These are phyloP conservation scores for Pluteus cervinus DNA, from an alignment of 768 basidiomycete species.

Conservation along the genomic window DNA sequence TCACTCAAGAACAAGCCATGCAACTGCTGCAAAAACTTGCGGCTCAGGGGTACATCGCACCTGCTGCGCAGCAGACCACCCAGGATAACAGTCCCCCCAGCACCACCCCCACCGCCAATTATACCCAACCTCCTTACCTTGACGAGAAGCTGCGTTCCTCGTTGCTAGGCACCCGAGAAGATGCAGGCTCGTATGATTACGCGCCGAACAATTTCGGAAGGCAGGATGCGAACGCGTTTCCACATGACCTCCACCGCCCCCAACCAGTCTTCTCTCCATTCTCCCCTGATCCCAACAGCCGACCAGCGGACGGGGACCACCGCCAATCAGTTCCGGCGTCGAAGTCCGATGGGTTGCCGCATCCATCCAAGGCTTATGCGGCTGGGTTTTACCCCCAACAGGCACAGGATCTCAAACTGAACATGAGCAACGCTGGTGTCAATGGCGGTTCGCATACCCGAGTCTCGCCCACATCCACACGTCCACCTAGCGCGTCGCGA, in stretches of 20 bases:
- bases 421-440: conserved; percentile 9
- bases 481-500: conserved; percentile 38
- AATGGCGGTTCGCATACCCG: conserved; percentile 22
- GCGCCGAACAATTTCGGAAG: conserved; percentile 14
- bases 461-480: conserved; percentile 37
- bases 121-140: too few relatives aligned
- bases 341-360: conserved; percentile 37
- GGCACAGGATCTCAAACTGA: conserved; percentile 32
- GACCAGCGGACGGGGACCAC: conserved; percentile 27
- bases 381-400: conserved; percentile 40
- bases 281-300: conserved; percentile 66
- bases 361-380: conserved; percentile 44
- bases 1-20: conserved; percentile 60
- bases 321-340: conserved; percentile 29
- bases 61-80: too few relatives aligned
- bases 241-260: conserved; percentile 25
- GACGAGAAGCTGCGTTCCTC: too few relatives aligned
- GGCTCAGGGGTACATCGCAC: conserved; percentile 30
- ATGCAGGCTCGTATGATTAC: conserved; percentile 7
- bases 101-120: conserved; percentile 11
- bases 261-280: conserved; percentile 64
- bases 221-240: conserved; percentile 20
- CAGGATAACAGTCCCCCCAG: conserved; percentile 6
- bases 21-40: conserved; percentile 55
- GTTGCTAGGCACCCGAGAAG: conserved; percentile 13